Percentiles rank a stretch among this genome's conserved stretches.
Evolutionary conservation across 352 stramenopile genomes (phyloP).

Genomic region (Globisporangium apiculatum): DNA sequence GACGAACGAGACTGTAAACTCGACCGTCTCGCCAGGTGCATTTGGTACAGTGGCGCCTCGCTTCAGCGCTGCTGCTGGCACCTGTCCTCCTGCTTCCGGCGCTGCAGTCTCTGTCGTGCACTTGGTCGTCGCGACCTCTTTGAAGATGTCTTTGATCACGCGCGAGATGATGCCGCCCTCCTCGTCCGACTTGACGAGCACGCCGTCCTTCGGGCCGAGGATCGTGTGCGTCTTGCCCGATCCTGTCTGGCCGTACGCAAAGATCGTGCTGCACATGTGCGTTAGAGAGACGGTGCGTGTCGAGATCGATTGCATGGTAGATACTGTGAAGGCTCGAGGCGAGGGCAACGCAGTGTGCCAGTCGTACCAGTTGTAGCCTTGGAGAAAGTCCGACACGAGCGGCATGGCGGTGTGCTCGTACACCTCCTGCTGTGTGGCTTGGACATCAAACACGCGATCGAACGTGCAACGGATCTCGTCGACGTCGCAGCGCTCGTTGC

Average conservation of each 20-base stretch:
- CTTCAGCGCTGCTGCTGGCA: not conserved
- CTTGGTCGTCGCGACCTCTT: conserved; percentile 21
- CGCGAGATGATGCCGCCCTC: conserved; percentile 61
- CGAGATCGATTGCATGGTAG: too few relatives aligned
- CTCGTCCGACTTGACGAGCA: conserved; percentile 45
- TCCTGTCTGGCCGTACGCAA: conserved; percentile 45
- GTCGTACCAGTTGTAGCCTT: conserved; percentile 71
- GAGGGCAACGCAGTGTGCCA: too few relatives aligned
- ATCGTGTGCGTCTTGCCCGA: conserved; percentile 71
- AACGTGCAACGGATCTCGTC: conserved; percentile 74
- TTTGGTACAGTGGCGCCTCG: not conserved
- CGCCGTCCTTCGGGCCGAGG: conserved; percentile 54
- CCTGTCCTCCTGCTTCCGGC: not conserved
- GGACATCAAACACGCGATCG: conserved; percentile 54
- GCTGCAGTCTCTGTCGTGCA: not conserved
- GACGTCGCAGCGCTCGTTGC: conserved; percentile 61
- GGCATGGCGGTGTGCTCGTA: conserved; percentile 64
- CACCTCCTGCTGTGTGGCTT: conserved; percentile 58
- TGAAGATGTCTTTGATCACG: conserved; percentile 44
- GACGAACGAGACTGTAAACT: conserved; percentile 67
- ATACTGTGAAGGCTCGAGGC: too few relatives aligned
- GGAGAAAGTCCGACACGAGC: conserved; percentile 55
- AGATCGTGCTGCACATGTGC: conserved; percentile 27
- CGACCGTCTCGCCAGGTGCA: conserved; percentile 14
- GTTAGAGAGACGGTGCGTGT: too few relatives aligned